These are phyloP conservation scores for Leishmania martiniquensis DNA, from an alignment of 208 protist genomes.

Conservation along the genomic window DNA sequence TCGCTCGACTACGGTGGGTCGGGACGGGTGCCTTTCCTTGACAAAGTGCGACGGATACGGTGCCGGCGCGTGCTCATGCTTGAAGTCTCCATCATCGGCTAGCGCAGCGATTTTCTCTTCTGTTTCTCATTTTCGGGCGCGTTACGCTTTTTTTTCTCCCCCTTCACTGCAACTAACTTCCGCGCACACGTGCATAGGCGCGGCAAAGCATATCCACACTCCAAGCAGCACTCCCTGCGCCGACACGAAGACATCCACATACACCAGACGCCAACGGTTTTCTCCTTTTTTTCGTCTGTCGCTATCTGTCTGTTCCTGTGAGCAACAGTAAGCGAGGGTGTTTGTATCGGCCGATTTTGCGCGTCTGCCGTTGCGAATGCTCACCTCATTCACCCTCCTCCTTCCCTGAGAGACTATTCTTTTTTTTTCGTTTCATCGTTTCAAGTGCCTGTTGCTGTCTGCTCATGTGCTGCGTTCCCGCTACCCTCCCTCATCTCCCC, in stretches of 20 bases:
- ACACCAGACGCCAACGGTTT: not conserved
- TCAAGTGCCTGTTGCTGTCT: not conserved
- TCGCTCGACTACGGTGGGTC: not conserved
- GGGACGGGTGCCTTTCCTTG: not conserved
- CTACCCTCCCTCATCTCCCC: not conserved
- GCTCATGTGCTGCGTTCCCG: constrained; percentile 9
- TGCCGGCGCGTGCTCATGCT: not conserved
- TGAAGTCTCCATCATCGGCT: not conserved
- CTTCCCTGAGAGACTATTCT: constrained; percentile 8
- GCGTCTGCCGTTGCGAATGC: not conserved
- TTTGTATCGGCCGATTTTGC: not conserved
- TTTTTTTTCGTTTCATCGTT: not conserved
- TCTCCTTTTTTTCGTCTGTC: not conserved
- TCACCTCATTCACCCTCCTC: not conserved
- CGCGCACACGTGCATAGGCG: not conserved
- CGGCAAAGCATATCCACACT: not conserved
- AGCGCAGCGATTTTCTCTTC: not conserved
- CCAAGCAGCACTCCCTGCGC: not conserved
- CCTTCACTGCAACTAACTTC: not conserved
- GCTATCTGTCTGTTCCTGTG: not conserved
- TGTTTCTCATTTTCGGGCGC: not conserved
- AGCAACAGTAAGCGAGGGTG: not conserved
- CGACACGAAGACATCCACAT: not conserved
- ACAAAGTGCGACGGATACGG: not conserved
- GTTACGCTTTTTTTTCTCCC: not conserved